Evolutionary conservation across 768 basidiomycete genomes (phyloP).

Genomic region (Tulasnella sp.): DNA sequence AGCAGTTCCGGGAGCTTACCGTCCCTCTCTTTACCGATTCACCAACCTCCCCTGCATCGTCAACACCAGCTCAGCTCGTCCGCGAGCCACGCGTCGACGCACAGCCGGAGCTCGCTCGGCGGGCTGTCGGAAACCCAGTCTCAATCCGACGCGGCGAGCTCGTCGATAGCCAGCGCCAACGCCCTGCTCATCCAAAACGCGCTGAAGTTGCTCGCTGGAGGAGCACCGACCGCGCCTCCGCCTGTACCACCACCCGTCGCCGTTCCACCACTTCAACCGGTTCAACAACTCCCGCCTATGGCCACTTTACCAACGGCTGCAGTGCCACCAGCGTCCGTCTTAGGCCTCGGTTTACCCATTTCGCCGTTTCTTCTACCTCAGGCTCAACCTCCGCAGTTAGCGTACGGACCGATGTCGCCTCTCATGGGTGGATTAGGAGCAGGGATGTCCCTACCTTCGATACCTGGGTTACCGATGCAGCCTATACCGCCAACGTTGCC

Average conservation of each 20-base stretch:
- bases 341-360: neutral
- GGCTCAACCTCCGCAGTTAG: neutral
- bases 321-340: neutral
- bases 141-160: neutral
- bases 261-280: too few species aligned
- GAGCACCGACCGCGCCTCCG: too few species aligned
- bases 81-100: neutral
- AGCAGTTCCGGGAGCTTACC: neutral
- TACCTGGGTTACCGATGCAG: too few species aligned
- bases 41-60: neutral
- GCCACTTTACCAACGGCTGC: too few species aligned
- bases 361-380: neutral
- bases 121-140: neutral
- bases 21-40: neutral
- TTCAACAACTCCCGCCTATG: too few species aligned
- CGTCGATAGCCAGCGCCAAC: neutral
- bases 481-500: too few species aligned
- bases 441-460: too few species aligned
- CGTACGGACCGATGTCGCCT: neutral
- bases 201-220: neutral
- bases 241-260: too few species aligned
- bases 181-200: neutral
- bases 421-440: neutral
- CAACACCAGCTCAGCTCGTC: neutral
- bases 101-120: neutral